A percentile compares a stretch with the other conserved stretches of the same genome.
Evolutionary conservation across 805 yeast genomes (phyloP).

Genomic region (Wickerhamiella nectarea): DNA sequence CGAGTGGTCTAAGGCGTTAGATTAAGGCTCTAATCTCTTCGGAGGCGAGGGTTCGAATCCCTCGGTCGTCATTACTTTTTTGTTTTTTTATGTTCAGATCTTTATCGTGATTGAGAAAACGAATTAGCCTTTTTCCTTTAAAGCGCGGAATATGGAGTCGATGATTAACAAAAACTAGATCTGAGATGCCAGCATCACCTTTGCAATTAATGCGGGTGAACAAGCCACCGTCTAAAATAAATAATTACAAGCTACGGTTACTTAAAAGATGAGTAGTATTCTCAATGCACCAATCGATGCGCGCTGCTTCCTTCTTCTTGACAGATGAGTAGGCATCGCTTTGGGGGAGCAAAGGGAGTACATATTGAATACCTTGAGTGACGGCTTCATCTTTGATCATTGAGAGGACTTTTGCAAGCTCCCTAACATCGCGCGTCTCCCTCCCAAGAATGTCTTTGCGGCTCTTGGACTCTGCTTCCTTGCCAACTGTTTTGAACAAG

Average conservation of each 20-base stretch:
- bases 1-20: slow-evolving; percentile 15
- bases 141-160: too few relatives aligned
- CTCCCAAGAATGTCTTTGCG: slow-evolving; percentile 16
- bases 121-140: too few relatives aligned
- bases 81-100: not conserved
- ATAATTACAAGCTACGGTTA: not conserved
- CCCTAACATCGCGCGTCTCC: slow-evolving; percentile 34
- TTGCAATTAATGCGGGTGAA: not conserved
- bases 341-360: slow-evolving; percentile 33
- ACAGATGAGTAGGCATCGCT: slow-evolving; percentile 35
- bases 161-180: too few relatives aligned
- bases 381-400: slow-evolving; percentile 46
- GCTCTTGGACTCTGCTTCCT: slow-evolving; percentile 23
- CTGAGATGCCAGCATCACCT: too few relatives aligned
- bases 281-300: slow-evolving; percentile 51
- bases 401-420: slow-evolving; percentile 35
- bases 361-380: slow-evolving; percentile 54
- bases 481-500: slow-evolving; percentile 45
- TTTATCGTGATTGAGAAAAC: not conserved
- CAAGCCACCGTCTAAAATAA: not conserved
- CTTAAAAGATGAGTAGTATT: slow-evolving; percentile 5
- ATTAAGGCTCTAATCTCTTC: slow-evolving; percentile 13
- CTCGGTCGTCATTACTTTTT: slow-evolving; percentile 12
- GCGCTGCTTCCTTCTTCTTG: slow-evolving; percentile 35
- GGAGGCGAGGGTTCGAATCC: slow-evolving; percentile 15